These are phyloP conservation scores for Eimeria tenella DNA, from an alignment of 169 alveolate species.

Conservation along the genomic window DNA sequence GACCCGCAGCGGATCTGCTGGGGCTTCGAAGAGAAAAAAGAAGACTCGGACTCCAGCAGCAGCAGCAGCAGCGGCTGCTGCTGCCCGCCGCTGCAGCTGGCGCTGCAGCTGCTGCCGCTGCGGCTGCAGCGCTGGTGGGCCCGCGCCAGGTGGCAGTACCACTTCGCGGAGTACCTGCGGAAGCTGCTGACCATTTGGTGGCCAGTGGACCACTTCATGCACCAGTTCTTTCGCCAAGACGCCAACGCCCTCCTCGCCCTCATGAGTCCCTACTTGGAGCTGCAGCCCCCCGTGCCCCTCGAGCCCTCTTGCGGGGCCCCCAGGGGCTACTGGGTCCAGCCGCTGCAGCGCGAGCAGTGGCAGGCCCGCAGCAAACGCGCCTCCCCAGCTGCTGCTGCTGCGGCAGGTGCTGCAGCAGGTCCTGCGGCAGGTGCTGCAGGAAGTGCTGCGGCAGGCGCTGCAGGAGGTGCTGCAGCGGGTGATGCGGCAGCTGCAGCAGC, in stretches of 20 bases:
- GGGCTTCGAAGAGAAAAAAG: background rate
- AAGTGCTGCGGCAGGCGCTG: background rate
- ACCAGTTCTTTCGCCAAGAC: slow-evolving; percentile 52
- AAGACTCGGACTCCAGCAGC: background rate
- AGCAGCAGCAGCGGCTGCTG: background rate
- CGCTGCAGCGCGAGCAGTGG: slow-evolving; percentile 56
- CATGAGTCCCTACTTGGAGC: slow-evolving; percentile 71
- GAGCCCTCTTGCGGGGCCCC: slow-evolving; percentile 66
- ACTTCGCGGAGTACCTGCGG: slow-evolving; percentile 56
- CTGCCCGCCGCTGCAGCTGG: slow-evolving; percentile 44
- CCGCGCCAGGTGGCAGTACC: slow-evolving; percentile 70
- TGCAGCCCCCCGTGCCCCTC: slow-evolving; percentile 58
- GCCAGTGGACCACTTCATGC: slow-evolving; percentile 61
- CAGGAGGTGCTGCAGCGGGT: background rate
- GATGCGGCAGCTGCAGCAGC: background rate
- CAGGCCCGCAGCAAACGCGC: background rate
- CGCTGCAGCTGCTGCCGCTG: slow-evolving; percentile 30
- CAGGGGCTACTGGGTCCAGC: slow-evolving; percentile 38
- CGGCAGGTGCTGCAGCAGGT: background rate
- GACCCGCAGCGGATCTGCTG: slow-evolving; percentile 19
- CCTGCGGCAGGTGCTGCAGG: background rate
- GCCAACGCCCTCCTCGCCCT: slow-evolving; percentile 50
- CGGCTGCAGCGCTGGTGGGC: slow-evolving; percentile 73
- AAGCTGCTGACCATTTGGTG: slow-evolving; percentile 47
- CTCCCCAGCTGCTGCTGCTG: background rate